These are phyloP conservation scores for Marchantia polymorpha DNA, from an alignment of 225 moss, liverwort and hornwort genomes.

Conservation along the genomic window DNA sequence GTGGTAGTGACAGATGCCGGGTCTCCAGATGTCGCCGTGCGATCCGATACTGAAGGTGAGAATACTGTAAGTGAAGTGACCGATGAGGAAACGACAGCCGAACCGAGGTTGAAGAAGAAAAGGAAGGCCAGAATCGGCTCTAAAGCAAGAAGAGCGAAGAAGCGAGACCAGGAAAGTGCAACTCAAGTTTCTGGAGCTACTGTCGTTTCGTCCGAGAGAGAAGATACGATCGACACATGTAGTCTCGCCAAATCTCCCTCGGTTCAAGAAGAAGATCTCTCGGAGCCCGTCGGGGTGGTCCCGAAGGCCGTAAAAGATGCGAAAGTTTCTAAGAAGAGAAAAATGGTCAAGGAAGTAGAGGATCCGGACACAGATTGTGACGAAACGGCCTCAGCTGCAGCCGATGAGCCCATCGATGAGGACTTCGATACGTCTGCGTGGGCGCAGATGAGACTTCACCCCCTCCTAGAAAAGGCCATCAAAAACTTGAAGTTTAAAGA, in stretches of 20 bases:
- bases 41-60: constrained; percentile 1
- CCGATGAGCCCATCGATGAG: constrained; percentile 11
- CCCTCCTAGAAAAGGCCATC: constrained; percentile 70
- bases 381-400: not conserved
- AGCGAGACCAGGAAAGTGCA: constrained; percentile 20
- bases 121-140: constrained; percentile 41
- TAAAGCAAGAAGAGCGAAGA: constrained; percentile 53
- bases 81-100: not conserved
- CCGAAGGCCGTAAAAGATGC: not conserved
- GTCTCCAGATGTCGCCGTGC: not conserved
- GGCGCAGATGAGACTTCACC: constrained; percentile 77
- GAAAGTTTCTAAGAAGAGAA: constrained; percentile 16
- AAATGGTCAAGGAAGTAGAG: constrained; percentile 43
- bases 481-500: constrained; percentile 55
- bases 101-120: not conserved
- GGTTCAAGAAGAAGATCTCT: not conserved
- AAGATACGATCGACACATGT: not conserved
- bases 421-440: constrained; percentile 75
- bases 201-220: not conserved
- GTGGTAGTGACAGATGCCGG: not conserved
- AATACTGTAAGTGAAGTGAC: not conserved
- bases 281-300: not conserved
- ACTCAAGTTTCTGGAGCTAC: not conserved
- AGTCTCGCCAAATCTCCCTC: not conserved
- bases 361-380: constrained; percentile 28